Evolutionary conservation across 1,284 basidiomycete genomes (phyloP), one percentile per base, ranked within the genome.

Genomic region (Puccinia horiana): DNA sequence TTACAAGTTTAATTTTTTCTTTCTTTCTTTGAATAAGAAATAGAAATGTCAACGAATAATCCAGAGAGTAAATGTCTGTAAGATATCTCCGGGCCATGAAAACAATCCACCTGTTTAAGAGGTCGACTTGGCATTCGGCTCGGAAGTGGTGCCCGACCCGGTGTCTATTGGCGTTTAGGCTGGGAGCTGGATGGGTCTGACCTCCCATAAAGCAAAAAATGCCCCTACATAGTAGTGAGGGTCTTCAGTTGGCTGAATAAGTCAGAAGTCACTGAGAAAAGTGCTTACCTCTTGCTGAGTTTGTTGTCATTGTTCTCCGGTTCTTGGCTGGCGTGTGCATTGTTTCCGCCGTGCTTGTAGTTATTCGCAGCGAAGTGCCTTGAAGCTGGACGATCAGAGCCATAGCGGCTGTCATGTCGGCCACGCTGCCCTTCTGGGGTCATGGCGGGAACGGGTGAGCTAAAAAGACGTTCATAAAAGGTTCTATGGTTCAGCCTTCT

Each of bases 351-450:
- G 42, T 69, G 65, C n/a, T 47, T 69, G 32, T 69, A 37, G 16
- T 42, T 44, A 23, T 69, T 69, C 12, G 65, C 65, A 29, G 37
- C 37, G 18, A 44, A 69, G 23, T 69, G 65, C n/a, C 65, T 69
- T 14, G 65, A 42, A 9, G 20, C 42, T 44, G 65, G 29, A 69
- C 65, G 65, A 23, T 47, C 65, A n/a, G 65, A 69, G 40, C 42
- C 42, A 47, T 69, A 69, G 23, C 65, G 65, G 42, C n/a, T 69
- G 37, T 47, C 65, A 29, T 69, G 29, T 26, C 3, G 65, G 40
- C 65, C 65, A 69, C 23, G 65, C 32, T 69, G 65, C 12, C 63
- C 63, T 32, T 67, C 63, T 14, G 6, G 35, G 20, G 40, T 26
- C 23, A 12, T 18, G 42, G 14, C 18, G n/a, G n/a, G 42, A 40